Percentiles rank a stretch among this genome's conserved stretches.
These are phyloP conservation scores for Kwoniella dendrophila DNA, from an alignment of 768 basidiomycete genomes.

Conservation along the genomic window DNA sequence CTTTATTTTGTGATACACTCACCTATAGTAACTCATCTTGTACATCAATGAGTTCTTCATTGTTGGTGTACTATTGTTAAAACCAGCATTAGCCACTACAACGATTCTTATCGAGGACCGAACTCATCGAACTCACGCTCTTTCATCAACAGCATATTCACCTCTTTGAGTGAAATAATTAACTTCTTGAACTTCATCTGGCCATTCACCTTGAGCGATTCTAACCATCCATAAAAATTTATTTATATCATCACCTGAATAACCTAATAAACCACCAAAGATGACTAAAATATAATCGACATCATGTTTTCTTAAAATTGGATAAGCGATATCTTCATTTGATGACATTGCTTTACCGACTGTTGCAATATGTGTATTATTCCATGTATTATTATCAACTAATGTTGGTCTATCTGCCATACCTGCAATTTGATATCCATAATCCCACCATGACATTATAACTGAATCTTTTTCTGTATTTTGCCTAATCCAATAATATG, in stretches of 20 bases:
- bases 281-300: constrained; percentile 97
- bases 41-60: constrained; percentile 99
- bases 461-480: constrained; percentile 91
- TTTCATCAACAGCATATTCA: constrained; percentile 89
- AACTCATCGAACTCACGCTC: constrained; percentile 59
- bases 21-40: constrained; percentile 98
- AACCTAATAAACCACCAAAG: constrained; percentile 93
- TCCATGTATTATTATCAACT: constrained; percentile 99
- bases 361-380: constrained; percentile 98
- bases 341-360: constrained; percentile 99
- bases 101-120: background rate
- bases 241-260: constrained; percentile 97
- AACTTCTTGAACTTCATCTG: constrained; percentile 93
- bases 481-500: constrained; percentile 96
- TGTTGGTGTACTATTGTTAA: constrained; percentile 60
- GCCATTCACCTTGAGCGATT: constrained; percentile 85
- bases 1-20: constrained; percentile 23
- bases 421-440: constrained; percentile 98
- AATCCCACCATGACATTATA: constrained; percentile 99
- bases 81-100: background rate
- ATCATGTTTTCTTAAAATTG: constrained; percentile 91
- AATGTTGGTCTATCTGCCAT: constrained; percentile 96
- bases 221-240: constrained; percentile 98
- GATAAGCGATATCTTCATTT: constrained; percentile 91
- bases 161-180: constrained; percentile 90